phyloP scores from a whole-genome alignment of 2,329 filamentous ascomycete species.

The Aspergillus sp. region DNA sequence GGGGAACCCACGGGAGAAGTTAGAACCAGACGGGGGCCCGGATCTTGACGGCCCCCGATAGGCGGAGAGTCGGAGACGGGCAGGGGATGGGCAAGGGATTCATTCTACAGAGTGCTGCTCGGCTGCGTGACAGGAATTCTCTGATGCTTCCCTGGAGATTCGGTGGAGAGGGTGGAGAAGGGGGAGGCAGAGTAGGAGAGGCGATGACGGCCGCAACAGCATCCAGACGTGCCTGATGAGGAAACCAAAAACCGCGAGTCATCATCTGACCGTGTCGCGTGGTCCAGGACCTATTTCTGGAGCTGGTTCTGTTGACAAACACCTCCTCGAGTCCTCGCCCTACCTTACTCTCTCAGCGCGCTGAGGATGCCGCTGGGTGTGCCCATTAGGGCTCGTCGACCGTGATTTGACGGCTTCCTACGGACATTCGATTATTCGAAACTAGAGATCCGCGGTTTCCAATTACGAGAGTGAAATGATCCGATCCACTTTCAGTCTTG shows the following conservation, averaged over 20 bases:
- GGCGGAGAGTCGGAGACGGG: conserved; percentile 12
- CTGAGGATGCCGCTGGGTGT: background rate
- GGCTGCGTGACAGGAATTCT: conserved; percentile 14
- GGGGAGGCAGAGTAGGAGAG: background rate
- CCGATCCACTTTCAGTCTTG: background rate
- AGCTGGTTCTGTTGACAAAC: background rate
- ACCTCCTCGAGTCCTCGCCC: background rate
- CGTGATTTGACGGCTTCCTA: conserved; percentile 5
- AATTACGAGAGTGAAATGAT: background rate
- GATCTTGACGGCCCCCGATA: conserved; percentile 25
- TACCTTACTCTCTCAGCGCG: background rate
- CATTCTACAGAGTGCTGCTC: background rate
- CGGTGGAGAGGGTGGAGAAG: conserved; percentile 2
- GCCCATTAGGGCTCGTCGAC: background rate
- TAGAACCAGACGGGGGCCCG: conserved; percentile 29
- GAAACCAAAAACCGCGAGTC: background rate
- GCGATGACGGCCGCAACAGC: background rate
- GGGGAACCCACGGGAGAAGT: conserved; percentile 20
- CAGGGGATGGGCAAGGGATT: conserved; percentile 14
- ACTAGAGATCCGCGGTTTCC: background rate
- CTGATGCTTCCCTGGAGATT: conserved; percentile 15
- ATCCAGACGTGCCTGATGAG: background rate
- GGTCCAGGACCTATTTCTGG: background rate
- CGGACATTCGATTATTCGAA: background rate
- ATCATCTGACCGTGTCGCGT: background rate